These are phyloP conservation scores for Backusella westeae DNA, from an alignment of 192 early-diverging fungal genomes.

Conservation along the genomic window DNA sequence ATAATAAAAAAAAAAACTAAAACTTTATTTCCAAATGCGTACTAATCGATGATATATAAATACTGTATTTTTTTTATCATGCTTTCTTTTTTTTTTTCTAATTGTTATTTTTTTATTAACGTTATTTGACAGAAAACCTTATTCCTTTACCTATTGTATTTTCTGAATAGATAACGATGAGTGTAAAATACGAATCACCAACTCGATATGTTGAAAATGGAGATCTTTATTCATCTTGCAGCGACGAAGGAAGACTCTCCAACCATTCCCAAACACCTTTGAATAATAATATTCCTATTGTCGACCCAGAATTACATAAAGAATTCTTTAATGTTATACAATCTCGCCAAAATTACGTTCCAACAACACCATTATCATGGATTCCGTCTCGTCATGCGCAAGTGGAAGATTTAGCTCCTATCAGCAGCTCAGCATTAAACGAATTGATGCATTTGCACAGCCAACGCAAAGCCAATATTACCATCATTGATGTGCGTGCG, in stretches of 20 bases:
- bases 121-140: neutral
- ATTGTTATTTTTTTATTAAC: neutral
- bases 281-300: constrained; percentile 10
- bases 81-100: neutral
- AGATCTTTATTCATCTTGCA: neutral
- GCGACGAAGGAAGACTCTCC: neutral
- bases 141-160: neutral
- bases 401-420: constrained; percentile 10
- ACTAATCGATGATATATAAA: neutral
- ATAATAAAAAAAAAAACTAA: neutral
- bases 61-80: neutral
- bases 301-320: constrained; percentile 12
- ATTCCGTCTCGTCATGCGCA: neutral
- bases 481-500: constrained; percentile 62
- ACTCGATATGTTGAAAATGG: neutral
- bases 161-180: neutral
- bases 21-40: neutral
- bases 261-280: constrained; percentile 5
- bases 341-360: constrained; percentile 8
- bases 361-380: neutral
- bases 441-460: neutral
- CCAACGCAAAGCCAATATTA: neutral
- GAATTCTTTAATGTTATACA: constrained; percentile 33
- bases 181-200: constrained; percentile 12
- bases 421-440: neutral